These are phyloP conservation scores for Quercus gilva DNA, from an alignment of 306 rosid genomes.

Conservation along the genomic window DNA sequence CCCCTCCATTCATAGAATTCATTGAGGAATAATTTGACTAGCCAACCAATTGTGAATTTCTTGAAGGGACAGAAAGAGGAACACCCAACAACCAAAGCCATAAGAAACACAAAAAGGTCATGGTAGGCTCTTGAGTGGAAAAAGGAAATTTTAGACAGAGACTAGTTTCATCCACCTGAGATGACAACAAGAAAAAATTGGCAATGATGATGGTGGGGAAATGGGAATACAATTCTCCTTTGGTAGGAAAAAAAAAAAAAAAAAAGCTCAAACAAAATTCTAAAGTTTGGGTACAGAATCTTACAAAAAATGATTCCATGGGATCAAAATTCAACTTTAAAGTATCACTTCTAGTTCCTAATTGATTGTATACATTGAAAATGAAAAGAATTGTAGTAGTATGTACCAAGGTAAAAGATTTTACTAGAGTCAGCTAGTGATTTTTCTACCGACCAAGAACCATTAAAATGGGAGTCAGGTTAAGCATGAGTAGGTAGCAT, in stretches of 20 bases:
- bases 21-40: conserved; percentile 36
- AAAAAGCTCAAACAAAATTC: background rate
- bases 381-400: background rate
- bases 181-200: conserved; percentile 15
- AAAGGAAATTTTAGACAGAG: conserved; percentile 1
- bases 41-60: conserved; percentile 17
- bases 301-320: background rate
- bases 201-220: conserved; percentile 8
- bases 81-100: conserved; percentile 22
- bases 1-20: conserved; percentile 39
- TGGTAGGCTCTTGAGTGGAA: conserved; percentile 13
- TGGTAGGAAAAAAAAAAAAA: background rate
- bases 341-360: background rate
- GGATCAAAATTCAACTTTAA: background rate
- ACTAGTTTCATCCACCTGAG: conserved; percentile 8
- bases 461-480: background rate
- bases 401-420: background rate
- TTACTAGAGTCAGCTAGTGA: background rate
- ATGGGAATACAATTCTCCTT: background rate
- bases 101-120: conserved; percentile 11
- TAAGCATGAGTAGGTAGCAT: background rate
- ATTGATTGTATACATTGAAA: background rate
- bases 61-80: background rate
- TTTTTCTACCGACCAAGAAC: background rate
- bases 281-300: background rate